A percentile compares a stretch with the other conserved stretches of the same genome.
Evolutionary conservation across 805 yeast species (phyloP).

Genomic region (Wickerhamomyces silvicola): DNA sequence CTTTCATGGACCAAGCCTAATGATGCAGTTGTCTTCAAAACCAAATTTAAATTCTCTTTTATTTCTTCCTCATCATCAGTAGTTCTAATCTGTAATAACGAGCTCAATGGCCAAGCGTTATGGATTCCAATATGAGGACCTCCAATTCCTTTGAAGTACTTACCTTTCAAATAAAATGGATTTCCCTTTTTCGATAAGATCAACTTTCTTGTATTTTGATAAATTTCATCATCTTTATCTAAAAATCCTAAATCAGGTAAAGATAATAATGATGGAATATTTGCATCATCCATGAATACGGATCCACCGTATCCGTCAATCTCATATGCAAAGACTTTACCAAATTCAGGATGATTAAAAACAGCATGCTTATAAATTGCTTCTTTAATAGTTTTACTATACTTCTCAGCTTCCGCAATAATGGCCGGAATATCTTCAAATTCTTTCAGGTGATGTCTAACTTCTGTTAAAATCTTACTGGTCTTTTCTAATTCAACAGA

Average conservation of each 20-base stretch:
- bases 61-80: constrained; percentile 69
- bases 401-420: constrained; percentile 23
- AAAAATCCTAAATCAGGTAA: constrained; percentile 74
- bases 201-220: constrained; percentile 77
- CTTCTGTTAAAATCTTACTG: constrained; percentile 21
- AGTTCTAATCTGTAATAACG: constrained; percentile 70
- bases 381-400: constrained; percentile 36
- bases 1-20: constrained; percentile 84
- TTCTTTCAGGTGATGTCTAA: constrained; percentile 8
- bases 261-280: constrained; percentile 74
- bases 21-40: constrained; percentile 60
- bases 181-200: constrained; percentile 61
- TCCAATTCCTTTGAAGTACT: constrained; percentile 68
- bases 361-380: constrained; percentile 64
- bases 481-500: constrained; percentile 50
- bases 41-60: constrained; percentile 34
- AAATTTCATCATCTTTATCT: constrained; percentile 44
- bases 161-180: constrained; percentile 69
- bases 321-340: constrained; percentile 81
- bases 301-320: constrained; percentile 81
- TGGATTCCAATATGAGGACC: constrained; percentile 84
- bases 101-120: constrained; percentile 89
- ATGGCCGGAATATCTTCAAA: constrained; percentile 27
- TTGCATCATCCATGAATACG: constrained; percentile 84
- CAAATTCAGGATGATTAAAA: constrained; percentile 60